Conservation (phyloP, 495 filamentous ascomycete species). For the Cercophora scortea region DNA sequence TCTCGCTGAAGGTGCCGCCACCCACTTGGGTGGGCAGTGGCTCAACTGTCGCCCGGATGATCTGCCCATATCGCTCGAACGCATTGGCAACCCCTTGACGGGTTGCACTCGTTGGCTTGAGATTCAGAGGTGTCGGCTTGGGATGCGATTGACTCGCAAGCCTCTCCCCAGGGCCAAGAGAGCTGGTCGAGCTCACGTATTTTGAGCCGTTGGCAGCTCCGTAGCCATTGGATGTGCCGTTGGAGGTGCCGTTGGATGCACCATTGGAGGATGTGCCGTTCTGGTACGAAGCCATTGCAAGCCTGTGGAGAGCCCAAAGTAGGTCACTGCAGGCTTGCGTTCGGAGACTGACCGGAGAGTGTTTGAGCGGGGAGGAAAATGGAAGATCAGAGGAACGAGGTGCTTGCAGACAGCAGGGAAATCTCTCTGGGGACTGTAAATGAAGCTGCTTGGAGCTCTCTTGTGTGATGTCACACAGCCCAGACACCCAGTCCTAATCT, state of each 20-base stretch:
- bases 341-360: neutral
- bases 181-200: slow-evolving; percentile 1
- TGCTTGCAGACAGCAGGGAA: neutral
- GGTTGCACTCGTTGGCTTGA: slow-evolving; percentile 20
- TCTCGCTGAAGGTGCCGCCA: slow-evolving; percentile 43
- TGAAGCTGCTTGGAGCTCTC: too few relatives aligned
- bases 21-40: slow-evolving; percentile 62
- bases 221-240: neutral
- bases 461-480: too few relatives aligned
- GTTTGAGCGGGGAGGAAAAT: neutral
- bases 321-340: neutral
- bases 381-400: neutral
- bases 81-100: slow-evolving; percentile 36
- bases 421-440: too few relatives aligned
- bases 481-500: too few relatives aligned
- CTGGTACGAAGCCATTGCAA: slow-evolving; percentile 8
- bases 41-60: slow-evolving; percentile 55
- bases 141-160: slow-evolving; percentile 17
- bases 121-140: slow-evolving; percentile 8
- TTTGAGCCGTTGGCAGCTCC: slow-evolving; percentile 3
- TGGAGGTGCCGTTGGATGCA: slow-evolving; percentile 1
- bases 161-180: slow-evolving; percentile 7
- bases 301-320: neutral
- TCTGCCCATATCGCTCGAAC: slow-evolving; percentile 54
- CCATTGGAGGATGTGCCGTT: slow-evolving; percentile 9